Conservation (phyloP, 2,329 filamentous ascomycete genomes). For the Emmonsiellopsis sp. region DNA sequence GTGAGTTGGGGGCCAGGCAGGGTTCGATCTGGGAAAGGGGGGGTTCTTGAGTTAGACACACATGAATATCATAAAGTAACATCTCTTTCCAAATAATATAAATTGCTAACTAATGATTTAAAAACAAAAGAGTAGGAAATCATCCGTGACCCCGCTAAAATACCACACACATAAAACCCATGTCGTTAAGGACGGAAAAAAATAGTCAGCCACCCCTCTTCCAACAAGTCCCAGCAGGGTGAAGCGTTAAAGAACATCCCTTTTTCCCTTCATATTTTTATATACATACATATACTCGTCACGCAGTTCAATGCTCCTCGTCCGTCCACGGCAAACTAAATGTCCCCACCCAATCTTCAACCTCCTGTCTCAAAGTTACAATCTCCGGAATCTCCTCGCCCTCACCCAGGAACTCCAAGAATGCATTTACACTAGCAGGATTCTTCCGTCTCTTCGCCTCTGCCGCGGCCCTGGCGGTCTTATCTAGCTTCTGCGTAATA, state of each 20-base stretch:
- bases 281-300: conserved; percentile 29
- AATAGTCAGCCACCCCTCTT: too few relatives aligned
- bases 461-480: conserved; percentile 57
- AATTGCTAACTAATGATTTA: too few relatives aligned
- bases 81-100: too few relatives aligned
- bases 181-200: too few relatives aligned
- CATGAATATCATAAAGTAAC: too few relatives aligned
- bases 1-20: too few relatives aligned
- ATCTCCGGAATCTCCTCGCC: conserved; percentile 74
- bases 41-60: too few relatives aligned
- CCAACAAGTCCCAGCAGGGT: too few relatives aligned
- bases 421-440: conserved; percentile 97
- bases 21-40: too few relatives aligned
- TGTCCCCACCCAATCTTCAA: conserved; percentile 73
- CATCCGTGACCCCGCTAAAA: too few relatives aligned
- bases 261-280: background rate
- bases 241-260: background rate
- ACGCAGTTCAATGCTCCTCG: conserved; percentile 42
- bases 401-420: conserved; percentile 79
- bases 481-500: conserved; percentile 69
- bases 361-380: conserved; percentile 77
- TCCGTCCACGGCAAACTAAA: conserved; percentile 82
- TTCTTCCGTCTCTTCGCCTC: conserved; percentile 81
- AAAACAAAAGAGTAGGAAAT: too few relatives aligned
- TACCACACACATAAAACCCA: too few relatives aligned